Evolutionary conservation across 1,284 basidiomycete species (phyloP).

Genomic region (Irpex sp.): DNA sequence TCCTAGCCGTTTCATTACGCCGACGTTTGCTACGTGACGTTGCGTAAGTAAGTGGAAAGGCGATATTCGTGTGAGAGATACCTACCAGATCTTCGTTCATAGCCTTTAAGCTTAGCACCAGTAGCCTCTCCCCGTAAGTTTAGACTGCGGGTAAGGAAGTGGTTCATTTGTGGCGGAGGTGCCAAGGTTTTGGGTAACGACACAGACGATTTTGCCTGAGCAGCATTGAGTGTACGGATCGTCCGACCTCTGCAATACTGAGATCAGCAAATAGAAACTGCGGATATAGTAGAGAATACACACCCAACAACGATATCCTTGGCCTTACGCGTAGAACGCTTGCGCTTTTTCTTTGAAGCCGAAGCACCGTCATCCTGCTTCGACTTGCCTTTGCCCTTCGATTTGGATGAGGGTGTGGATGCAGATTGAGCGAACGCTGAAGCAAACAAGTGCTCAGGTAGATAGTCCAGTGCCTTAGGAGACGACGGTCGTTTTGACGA

Average conservation of each 20-base stretch:
- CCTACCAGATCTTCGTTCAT: slow-evolving; percentile 31
- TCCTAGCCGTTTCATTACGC: slow-evolving; percentile 28
- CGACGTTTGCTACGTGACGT: slow-evolving; percentile 22
- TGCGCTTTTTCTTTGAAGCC: slow-evolving; percentile 3
- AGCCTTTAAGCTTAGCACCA: slow-evolving; percentile 24
- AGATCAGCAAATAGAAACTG: neutral
- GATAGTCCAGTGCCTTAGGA: slow-evolving; percentile 22
- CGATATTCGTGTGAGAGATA: neutral
- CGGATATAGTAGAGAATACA: slow-evolving; percentile 8
- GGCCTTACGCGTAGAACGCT: slow-evolving; percentile 21
- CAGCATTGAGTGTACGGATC: slow-evolving; percentile 26
- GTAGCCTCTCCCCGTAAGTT: slow-evolving; percentile 23
- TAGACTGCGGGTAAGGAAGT: slow-evolving; percentile 26
- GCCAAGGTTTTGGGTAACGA: slow-evolving; percentile 18
- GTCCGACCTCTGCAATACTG: slow-evolving; percentile 23
- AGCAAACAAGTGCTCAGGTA: slow-evolving; percentile 34
- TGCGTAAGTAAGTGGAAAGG: neutral
- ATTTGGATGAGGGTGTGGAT: slow-evolving; percentile 12
- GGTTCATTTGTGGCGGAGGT: slow-evolving; percentile 21
- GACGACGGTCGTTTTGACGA: slow-evolving; percentile 1
- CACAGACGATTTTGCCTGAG: slow-evolving; percentile 10
- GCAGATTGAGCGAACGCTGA: slow-evolving; percentile 23
- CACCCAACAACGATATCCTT: slow-evolving; percentile 31
- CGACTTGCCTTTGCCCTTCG: slow-evolving; percentile 11
- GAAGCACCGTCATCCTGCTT: neutral